Percentiles rank a stretch among this genome's conserved stretches.
phyloP scores from a whole-genome alignment of 805 yeast genomes.

The Groenewaldozyma tartarivorans region DNA sequence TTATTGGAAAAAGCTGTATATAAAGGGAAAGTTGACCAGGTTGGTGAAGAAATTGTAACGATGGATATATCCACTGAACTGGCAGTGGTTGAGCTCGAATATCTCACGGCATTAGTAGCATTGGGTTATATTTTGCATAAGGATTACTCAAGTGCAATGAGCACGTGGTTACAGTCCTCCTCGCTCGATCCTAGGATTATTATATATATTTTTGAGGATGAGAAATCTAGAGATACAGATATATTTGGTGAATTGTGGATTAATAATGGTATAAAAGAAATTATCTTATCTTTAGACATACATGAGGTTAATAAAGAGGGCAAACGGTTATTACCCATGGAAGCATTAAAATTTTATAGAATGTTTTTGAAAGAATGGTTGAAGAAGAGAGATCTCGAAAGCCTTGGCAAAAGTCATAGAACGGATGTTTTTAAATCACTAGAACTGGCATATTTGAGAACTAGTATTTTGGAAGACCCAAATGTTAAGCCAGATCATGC shows the following conservation, averaged over 20 bases:
- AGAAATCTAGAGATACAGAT: constrained; percentile 15
- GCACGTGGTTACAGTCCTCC: constrained; percentile 29
- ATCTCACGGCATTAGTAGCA: constrained; percentile 29
- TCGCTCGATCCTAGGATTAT: constrained; percentile 28
- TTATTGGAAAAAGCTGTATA: constrained; percentile 20
- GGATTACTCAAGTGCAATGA: constrained; percentile 21
- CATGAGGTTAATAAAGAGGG: constrained; percentile 2
- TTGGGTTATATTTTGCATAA: constrained; percentile 23
- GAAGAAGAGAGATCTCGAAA: constrained; percentile 23
- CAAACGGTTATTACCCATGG: neutral
- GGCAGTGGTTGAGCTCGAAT: constrained; percentile 31
- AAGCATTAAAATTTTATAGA: constrained; percentile 5
- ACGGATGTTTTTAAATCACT: constrained; percentile 19
- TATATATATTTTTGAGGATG: constrained; percentile 22
- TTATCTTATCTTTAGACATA: neutral
- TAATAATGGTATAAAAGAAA: constrained; percentile 20
- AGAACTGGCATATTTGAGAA: constrained; percentile 23
- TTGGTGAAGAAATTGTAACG: constrained; percentile 21
- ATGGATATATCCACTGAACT: constrained; percentile 28
- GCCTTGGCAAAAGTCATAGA: constrained; percentile 2
- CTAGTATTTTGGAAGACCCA: constrained; percentile 14
- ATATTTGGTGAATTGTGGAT: constrained; percentile 22
- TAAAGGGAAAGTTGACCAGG: constrained; percentile 16
- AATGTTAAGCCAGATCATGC: constrained; percentile 19
- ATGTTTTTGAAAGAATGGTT: constrained; percentile 22